Conservation (phyloP, 352 stramenopile species). For the Phytophthora sp. region DNA sequence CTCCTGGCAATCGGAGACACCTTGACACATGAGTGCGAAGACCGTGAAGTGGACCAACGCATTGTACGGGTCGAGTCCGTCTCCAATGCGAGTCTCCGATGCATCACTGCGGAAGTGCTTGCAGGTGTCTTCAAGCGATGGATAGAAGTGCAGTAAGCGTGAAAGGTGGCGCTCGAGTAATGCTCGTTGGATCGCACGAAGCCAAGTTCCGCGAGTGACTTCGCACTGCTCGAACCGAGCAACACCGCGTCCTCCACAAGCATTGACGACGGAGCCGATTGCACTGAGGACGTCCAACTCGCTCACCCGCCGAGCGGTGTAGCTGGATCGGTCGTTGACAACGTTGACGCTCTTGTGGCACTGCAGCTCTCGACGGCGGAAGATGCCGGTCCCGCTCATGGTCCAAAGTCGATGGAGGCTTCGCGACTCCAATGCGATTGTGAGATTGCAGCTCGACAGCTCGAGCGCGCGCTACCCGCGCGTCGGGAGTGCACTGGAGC, state of each 20-base stretch:
- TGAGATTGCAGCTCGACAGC: slow-evolving; percentile 1
- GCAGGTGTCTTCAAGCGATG: slow-evolving; percentile 10
- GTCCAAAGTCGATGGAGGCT: not conserved
- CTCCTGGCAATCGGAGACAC: not conserved
- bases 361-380: slow-evolving; percentile 17
- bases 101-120: not conserved
- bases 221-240: slow-evolving; percentile 9
- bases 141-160: slow-evolving; percentile 13
- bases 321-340: slow-evolving; percentile 23
- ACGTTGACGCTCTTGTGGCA: slow-evolving; percentile 2
- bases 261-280: slow-evolving; percentile 12
- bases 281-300: slow-evolving; percentile 16
- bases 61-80: not conserved
- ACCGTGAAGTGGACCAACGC: slow-evolving; percentile 4
- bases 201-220: slow-evolving; percentile 7
- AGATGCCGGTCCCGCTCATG: slow-evolving; percentile 2
- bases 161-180: slow-evolving; percentile 14
- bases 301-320: slow-evolving; percentile 9
- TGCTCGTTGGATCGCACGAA: slow-evolving; percentile 2
- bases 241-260: not conserved
- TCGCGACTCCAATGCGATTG: slow-evolving; percentile 3
- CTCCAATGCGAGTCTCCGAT: not conserved
- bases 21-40: slow-evolving; percentile 4
- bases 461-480: not conserved
- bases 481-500: slow-evolving; percentile 8